Base-by-base conservation (phyloP, 306 rosid species). In the Pachyrhizus erosus region DNA sequence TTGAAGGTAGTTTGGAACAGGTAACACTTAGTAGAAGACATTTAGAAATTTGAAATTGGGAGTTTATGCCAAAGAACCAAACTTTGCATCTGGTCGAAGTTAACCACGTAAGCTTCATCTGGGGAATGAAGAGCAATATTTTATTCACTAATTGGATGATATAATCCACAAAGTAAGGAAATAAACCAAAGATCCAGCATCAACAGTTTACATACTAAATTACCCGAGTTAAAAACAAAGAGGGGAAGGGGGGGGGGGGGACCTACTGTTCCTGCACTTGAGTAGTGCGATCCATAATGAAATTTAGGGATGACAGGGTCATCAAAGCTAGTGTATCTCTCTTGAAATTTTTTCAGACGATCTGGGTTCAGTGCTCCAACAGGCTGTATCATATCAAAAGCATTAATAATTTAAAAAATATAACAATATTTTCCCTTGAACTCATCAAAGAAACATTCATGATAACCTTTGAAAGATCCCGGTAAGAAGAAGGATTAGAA, bases 241-340 rank as follows among this genome's bases (percentile, higher is more conserved):
- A 51, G 37, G 37, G 42, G 23, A 51, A 7, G 37, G 42, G 37
- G 78, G 33, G 31, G 23, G 20, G 62, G 70, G 65, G 58, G 80
- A 87, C 99, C 75, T 81, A 96, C 99, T 74, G 97, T 93, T 90
- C 98, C 99, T 69, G 99, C 99, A 90, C 98, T 96, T 10, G 98
- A 96, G 88, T 93, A 96, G 90, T 96, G 98, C 58, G 99, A 96
- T 80, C 99, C 99, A 62, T 92, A 96, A 88, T 93, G 99, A 77
- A 96, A 96, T 82, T 93, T 96, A 80, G 99, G 98, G 60, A 93
- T 96, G 87, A 91, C 73, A 1, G 98, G 99, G 89, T 96, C 99
- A 81, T 93, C 98, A 81, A 96, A 96, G 88, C 90, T 93, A 48
- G 90, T 82, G 80, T 92, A 96, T 86, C 99, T 89, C 92, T 96